Evolutionary conservation across 1,139 yeast species (phyloP).

Genomic region (Pichia sp.): DNA sequence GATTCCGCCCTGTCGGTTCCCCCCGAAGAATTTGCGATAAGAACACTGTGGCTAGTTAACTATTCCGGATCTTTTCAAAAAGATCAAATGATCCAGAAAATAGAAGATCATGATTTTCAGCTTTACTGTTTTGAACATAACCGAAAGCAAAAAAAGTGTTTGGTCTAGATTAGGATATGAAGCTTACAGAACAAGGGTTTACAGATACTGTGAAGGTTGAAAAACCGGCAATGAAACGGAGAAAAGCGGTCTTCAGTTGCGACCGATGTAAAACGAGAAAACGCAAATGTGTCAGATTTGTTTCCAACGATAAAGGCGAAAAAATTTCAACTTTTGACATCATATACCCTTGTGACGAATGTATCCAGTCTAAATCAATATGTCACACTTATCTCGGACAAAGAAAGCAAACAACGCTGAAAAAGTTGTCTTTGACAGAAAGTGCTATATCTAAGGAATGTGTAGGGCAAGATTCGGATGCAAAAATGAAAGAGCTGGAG

Average conservation of each 20-base stretch:
- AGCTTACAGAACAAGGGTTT: background rate
- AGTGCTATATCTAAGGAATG: background rate
- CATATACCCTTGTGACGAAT: constrained; percentile 3
- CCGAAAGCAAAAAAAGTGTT: too few species aligned
- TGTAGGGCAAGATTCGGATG: background rate
- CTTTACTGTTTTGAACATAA: too few species aligned
- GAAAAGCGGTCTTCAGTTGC: constrained; percentile 4
- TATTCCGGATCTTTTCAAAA: background rate
- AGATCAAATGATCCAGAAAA: background rate
- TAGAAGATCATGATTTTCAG: too few species aligned
- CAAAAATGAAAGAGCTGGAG: constrained; percentile 1
- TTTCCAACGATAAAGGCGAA: background rate
- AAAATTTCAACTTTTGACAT: constrained; percentile 2
- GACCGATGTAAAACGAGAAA: constrained; percentile 3
- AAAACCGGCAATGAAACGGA: background rate
- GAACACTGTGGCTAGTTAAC: background rate
- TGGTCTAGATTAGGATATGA: background rate
- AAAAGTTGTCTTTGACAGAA: constrained; percentile 1
- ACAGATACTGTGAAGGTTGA: background rate
- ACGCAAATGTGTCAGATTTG: constrained; percentile 2
- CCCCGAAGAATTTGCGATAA: background rate
- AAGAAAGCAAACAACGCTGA: constrained; percentile 3
- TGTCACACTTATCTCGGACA: constrained; percentile 6
- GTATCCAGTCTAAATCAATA: constrained; percentile 5
- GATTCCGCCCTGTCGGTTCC: background rate